A percentile compares a stretch with the other conserved stretches of the same genome.
These are phyloP conservation scores for Funneliformis caledonium DNA, from an alignment of 371 early-diverging fungal genomes.

Conservation along the genomic window DNA sequence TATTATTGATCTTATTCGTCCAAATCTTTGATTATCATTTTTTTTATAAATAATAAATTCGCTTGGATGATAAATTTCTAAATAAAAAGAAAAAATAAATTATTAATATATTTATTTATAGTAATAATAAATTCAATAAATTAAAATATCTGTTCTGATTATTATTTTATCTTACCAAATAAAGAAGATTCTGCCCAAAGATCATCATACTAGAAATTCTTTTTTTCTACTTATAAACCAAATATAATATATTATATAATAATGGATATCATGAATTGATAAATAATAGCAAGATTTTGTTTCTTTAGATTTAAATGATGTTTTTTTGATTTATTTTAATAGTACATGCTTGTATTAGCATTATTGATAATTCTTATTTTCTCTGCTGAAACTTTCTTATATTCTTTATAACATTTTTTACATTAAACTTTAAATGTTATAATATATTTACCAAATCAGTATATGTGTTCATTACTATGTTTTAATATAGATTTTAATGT, in stretches of 20 bases:
- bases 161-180: not conserved
- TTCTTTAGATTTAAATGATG: not conserved
- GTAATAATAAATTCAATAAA: too few species aligned
- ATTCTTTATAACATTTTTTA: not conserved
- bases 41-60: not conserved
- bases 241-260: not conserved
- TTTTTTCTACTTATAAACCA: not conserved
- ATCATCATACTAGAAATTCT: not conserved
- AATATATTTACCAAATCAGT: not conserved
- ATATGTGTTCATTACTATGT: not conserved
- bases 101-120: too few species aligned
- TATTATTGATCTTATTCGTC: not conserved
- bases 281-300: not conserved
- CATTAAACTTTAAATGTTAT: not conserved
- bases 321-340: not conserved
- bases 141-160: not conserved
- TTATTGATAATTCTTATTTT: not conserved
- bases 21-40: not conserved
- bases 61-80: not conserved
- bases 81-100: too few species aligned
- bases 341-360: not conserved
- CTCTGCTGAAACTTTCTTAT: not conserved
- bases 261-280: not conserved
- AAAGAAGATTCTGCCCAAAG: not conserved
- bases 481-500: too few species aligned